Percentiles rank a stretch among this genome's conserved stretches.
Evolutionary conservation across 2,329 filamentous ascomycete genomes (phyloP).

Genomic region (Leptoxyphium fumago): DNA sequence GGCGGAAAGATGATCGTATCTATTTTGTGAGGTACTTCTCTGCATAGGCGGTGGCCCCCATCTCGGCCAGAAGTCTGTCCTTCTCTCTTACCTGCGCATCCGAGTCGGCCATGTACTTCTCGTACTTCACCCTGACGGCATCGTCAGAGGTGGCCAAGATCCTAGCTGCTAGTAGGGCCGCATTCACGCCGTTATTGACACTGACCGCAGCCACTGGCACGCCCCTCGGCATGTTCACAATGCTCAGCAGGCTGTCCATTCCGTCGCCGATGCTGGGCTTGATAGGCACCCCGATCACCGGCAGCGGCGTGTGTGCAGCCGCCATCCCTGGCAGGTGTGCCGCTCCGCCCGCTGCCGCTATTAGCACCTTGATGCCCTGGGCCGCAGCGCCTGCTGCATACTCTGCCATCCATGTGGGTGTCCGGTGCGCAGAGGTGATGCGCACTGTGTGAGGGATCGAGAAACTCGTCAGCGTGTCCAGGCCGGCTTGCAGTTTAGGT

Average conservation of each 20-base stretch:
- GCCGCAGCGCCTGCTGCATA: constrained; percentile 27
- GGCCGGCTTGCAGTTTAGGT: constrained; percentile 47
- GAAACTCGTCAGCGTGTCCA: constrained; percentile 55
- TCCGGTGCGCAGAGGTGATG: constrained; percentile 59
- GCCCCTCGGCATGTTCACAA: constrained; percentile 37
- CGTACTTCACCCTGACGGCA: constrained; percentile 43
- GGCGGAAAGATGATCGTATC: no score
- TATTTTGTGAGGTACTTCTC: constrained; percentile 12
- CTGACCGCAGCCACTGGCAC: constrained; percentile 27
- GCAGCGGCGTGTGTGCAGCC: constrained; percentile 33
- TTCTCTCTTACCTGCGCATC: constrained; percentile 50
- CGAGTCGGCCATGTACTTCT: constrained; percentile 47
- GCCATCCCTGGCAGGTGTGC: constrained; percentile 39
- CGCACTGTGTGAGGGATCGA: constrained; percentile 56
- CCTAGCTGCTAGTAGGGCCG: constrained; percentile 31
- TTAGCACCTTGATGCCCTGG: constrained; percentile 30
- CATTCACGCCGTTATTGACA: constrained; percentile 33
- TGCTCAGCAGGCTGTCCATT: constrained; percentile 35
- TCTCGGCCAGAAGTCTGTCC: constrained; percentile 40
- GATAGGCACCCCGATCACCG: constrained; percentile 37
- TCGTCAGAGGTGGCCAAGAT: constrained; percentile 34
- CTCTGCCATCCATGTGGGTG: constrained; percentile 31
- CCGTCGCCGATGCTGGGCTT: constrained; percentile 36
- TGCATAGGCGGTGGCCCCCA: constrained; percentile 27
- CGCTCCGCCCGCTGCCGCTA: constrained; percentile 34